phyloP scores from a whole-genome alignment of 371 early-diverging fungal genomes.

The Amoeboradix gromovi region DNA sequence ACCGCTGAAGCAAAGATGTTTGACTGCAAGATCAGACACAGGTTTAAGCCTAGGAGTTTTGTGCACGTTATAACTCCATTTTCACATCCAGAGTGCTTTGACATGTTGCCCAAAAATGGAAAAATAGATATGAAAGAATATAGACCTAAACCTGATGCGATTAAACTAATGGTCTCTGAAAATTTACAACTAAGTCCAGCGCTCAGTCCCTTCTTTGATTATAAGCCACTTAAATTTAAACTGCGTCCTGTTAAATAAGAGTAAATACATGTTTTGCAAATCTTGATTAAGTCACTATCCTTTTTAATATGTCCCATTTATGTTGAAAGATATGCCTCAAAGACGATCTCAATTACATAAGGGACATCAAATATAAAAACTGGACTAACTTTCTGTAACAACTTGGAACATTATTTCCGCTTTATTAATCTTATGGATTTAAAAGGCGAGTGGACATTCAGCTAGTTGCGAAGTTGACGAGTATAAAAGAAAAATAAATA shows the following conservation, averaged over 20 bases:
- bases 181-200: not conserved
- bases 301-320: too few relatives aligned
- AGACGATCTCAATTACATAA: too few relatives aligned
- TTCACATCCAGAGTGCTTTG: not conserved
- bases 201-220: not conserved
- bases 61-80: not conserved
- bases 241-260: not conserved
- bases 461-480: too few relatives aligned
- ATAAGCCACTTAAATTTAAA: not conserved
- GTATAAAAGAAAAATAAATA: too few relatives aligned
- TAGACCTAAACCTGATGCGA: not conserved
- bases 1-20: not conserved
- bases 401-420: too few relatives aligned
- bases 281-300: too few relatives aligned
- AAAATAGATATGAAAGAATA: not conserved
- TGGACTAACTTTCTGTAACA: too few relatives aligned
- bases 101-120: not conserved
- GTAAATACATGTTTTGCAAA: too few relatives aligned
- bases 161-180: not conserved
- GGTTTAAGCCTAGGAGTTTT: not conserved
- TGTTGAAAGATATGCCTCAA: too few relatives aligned
- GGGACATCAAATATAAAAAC: too few relatives aligned
- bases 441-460: too few relatives aligned
- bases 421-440: too few relatives aligned
- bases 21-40: not conserved